Conservation (phyloP, 495 filamentous ascomycete genomes). For the Darksidea phi region DNA sequence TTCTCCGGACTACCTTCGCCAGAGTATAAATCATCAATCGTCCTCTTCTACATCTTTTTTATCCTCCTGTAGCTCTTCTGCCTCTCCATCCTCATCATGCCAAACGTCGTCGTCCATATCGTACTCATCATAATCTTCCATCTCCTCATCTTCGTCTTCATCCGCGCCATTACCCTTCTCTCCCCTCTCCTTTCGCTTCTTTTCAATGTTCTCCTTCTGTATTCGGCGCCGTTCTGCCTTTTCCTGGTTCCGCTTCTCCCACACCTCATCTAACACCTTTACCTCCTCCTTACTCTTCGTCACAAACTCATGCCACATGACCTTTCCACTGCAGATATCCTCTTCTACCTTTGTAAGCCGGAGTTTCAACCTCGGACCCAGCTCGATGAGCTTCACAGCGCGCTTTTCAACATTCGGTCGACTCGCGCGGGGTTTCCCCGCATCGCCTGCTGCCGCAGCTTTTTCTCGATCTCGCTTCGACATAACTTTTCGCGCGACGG, state of each 20-base stretch:
- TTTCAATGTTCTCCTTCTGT: conserved; percentile 84
- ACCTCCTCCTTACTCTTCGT: conserved; percentile 77
- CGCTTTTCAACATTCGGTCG: conserved; percentile 67
- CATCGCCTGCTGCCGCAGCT: conserved; percentile 33
- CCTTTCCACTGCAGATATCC: conserved; percentile 81
- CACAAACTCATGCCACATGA: conserved; percentile 97
- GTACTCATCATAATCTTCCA: conserved; percentile 60
- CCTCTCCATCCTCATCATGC: conserved; percentile 28
- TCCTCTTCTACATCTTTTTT: conserved; percentile 48
- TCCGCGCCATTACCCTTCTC: conserved; percentile 50
- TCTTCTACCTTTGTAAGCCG: conserved; percentile 96
- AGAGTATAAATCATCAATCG: conserved; percentile 39
- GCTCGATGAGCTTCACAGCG: conserved; percentile 84
- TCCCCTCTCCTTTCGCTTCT: conserved; percentile 66
- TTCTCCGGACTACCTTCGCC: not conserved
- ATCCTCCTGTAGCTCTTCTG: conserved; percentile 48
- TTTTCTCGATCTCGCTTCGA: conserved; percentile 56
- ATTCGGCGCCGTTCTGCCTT: conserved; percentile 77
- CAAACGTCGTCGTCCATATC: conserved; percentile 57
- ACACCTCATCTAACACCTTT: conserved; percentile 71
- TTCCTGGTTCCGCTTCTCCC: conserved; percentile 73
- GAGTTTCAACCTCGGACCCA: conserved; percentile 86
- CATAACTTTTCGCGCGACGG: conserved; percentile 67
- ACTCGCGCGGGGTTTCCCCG: conserved; percentile 29
- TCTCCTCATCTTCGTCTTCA: conserved; percentile 55